Evolutionary conservation across 805 yeast species (phyloP), one percentile per base, ranked within the genome.

Genomic region (Wickerhamomyces mucosus): DNA sequence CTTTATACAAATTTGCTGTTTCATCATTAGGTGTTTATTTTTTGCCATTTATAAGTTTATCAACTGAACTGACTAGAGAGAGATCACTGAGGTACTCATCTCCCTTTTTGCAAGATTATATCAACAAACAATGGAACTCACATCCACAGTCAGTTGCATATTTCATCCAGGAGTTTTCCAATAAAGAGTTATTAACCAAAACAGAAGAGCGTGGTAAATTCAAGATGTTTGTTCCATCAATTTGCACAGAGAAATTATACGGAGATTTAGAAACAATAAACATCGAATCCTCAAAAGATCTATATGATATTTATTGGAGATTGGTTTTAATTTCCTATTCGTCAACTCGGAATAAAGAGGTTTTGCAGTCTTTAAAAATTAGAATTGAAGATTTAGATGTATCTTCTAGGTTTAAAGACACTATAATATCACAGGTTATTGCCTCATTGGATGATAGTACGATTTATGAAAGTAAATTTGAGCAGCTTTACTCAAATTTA

Each of bases 261-360:
- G n/a, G 34, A 2, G 40, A 35, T 7, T 28, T 52, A 7, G 25
- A 27, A 4, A 20, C 21, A 1, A 11, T 38, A 3, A 10, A 27
- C 2, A 17, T 43, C 1, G 18, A 29, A 0, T 41, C 41, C 2
- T 21, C 38, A 5, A 26, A 31, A 3, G 43, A 37, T 20, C 40
- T 62, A n/a, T 46, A 57, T 17, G 67, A 66, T 6, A 42, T 69
- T 5, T 67, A 66, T 42, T 75, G 82, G 81, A 65, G 72, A 48
- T 39, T 70, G 11, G 40, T 61, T 3, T 39, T 75, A 13, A 44
- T 74, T 23, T 60, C 55, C 25, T 45, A 57, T 39, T 55, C 65
- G 6, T 41, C 58, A 12, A 46, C 47, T n/a, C 38, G 49, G 5
- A 44, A 56, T 15, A 45, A 48, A 21, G 32, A 34, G 1, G 12